phyloP scores from a whole-genome alignment of 345 rosid species.

The Ailanthus altissimus region DNA sequence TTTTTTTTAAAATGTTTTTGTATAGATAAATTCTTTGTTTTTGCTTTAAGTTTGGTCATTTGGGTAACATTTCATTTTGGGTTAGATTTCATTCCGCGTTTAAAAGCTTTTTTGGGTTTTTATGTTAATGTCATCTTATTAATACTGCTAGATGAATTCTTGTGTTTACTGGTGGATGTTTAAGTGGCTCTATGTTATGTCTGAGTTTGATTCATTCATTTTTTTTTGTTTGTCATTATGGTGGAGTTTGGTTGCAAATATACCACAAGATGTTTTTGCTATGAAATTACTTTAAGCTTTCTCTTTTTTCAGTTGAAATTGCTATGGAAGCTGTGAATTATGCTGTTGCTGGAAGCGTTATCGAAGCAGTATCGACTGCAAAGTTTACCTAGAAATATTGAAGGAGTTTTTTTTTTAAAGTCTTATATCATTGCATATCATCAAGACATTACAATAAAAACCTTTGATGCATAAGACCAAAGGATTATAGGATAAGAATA shows the following conservation, averaged over 20 bases:
- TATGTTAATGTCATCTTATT: too few relatives aligned
- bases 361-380: conserved; percentile 83
- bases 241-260: background rate
- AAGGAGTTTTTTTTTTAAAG: too few relatives aligned
- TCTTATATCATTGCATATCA: too few relatives aligned
- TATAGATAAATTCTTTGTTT: too few relatives aligned
- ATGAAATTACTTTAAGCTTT: background rate
- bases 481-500: too few relatives aligned
- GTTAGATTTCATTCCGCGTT: too few relatives aligned
- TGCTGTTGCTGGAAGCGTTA: conserved; percentile 55
- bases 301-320: conserved; percentile 63
- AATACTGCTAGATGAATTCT: background rate
- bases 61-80: too few relatives aligned
- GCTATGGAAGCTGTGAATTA: conserved; percentile 69
- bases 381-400: conserved; percentile 92
- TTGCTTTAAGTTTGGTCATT: too few relatives aligned
- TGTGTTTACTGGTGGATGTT: background rate
- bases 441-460: too few relatives aligned
- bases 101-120: too few relatives aligned
- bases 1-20: too few relatives aligned
- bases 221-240: background rate
- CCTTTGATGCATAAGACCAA: too few relatives aligned
- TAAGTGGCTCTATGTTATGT: background rate
- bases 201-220: background rate
- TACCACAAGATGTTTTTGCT: background rate